A percentile compares a stretch with the other conserved stretches of the same genome.
Conservation (phyloP, 2,329 filamentous ascomycete species). For the Aspergillus pseudoviridinutans region DNA sequence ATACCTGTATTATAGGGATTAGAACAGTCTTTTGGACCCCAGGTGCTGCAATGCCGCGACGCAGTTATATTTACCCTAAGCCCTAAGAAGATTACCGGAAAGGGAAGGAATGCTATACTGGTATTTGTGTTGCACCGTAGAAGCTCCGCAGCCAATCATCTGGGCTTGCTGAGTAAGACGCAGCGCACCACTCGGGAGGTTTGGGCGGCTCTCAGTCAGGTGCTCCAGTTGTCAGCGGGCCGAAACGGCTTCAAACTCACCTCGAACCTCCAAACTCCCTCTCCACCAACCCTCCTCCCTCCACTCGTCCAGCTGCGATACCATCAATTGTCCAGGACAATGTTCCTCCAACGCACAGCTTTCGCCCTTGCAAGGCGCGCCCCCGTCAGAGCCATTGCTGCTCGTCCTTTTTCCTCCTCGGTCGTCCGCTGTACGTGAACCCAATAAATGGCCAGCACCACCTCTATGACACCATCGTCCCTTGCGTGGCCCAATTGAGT, state of each 20-base stretch:
- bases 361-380: conserved; percentile 45
- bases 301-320: conserved; percentile 18
- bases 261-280: conserved; percentile 33
- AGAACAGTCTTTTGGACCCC: background rate
- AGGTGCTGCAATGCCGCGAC: no score
- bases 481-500: conserved; percentile 20
- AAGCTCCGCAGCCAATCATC: conserved; percentile 22
- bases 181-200: background rate
- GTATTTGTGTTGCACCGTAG: conserved; percentile 11
- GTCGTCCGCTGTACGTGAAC: conserved; percentile 44
- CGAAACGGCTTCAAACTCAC: conserved; percentile 40
- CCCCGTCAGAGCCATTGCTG: conserved; percentile 39
- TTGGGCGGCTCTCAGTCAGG: background rate
- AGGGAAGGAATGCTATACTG: conserved; percentile 12
- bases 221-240: conserved; percentile 22
- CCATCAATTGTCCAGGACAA: conserved; percentile 29
- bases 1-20: background rate
- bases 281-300: conserved; percentile 25
- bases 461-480: background rate
- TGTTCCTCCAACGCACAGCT: conserved; percentile 47
- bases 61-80: conserved; percentile 9
- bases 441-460: conserved; percentile 17
- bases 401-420: conserved; percentile 44
- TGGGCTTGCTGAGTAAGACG: conserved; percentile 22
- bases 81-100: conserved; percentile 14